A percentile compares a stretch with the other conserved stretches of the same genome.
These are phyloP conservation scores for Hymenoscyphus infarciens DNA, from an alignment of 2,329 filamentous ascomycete genomes.

Conservation along the genomic window DNA sequence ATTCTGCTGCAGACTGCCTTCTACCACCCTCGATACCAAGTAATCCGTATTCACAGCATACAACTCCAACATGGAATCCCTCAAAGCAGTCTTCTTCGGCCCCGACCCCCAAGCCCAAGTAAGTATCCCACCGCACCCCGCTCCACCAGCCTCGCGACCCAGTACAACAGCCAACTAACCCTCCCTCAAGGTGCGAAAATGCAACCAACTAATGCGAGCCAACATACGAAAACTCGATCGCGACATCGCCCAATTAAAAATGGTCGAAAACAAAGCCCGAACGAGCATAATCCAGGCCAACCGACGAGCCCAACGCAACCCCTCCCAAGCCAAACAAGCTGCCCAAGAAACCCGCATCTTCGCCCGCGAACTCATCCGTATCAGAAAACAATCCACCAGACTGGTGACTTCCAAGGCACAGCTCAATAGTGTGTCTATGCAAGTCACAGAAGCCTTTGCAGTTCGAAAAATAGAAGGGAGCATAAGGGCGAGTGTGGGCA, in stretches of 20 bases:
- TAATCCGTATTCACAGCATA: neutral
- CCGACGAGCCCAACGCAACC: conserved; percentile 75
- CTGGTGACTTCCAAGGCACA: conserved; percentile 87
- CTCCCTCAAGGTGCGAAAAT: conserved; percentile 77
- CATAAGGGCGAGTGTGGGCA: conserved; percentile 78
- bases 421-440: conserved; percentile 90
- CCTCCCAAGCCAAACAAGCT: conserved; percentile 74
- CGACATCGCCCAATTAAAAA: conserved; percentile 76
- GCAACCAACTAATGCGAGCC: conserved; percentile 80
- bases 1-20: conserved; percentile 13
- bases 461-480: conserved; percentile 94
- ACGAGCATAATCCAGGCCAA: conserved; percentile 80
- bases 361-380: conserved; percentile 79
- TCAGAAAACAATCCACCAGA: conserved; percentile 70
- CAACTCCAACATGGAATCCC: conserved; percentile 67
- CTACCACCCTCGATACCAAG: conserved; percentile 14
- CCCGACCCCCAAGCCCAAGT: conserved; percentile 94
- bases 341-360: conserved; percentile 81
- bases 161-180: conserved; percentile 1
- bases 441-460: conserved; percentile 94
- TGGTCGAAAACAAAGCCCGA: conserved; percentile 79
- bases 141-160: conserved; percentile 10
- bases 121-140: conserved; percentile 32
- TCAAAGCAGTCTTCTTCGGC: conserved; percentile 83
- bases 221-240: conserved; percentile 95